These are phyloP conservation scores for Termitomyces eurrhizus DNA, from an alignment of 768 basidiomycete species.

Conservation along the genomic window DNA sequence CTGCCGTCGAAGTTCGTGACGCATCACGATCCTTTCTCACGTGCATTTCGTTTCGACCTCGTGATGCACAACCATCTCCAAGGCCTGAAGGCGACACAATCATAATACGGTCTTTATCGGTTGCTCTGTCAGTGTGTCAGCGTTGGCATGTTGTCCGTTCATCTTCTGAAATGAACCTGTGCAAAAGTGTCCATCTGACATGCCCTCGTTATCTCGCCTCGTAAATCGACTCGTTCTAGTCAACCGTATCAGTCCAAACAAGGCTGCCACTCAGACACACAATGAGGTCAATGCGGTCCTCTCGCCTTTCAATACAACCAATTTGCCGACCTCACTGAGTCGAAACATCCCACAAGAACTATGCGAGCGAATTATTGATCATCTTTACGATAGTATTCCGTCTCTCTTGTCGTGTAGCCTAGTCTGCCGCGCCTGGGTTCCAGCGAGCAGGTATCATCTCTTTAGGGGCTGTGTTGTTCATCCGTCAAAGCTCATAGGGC, in stretches of 20 bases:
- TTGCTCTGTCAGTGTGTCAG: neutral
- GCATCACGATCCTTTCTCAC: neutral
- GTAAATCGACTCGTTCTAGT: conserved; percentile 6
- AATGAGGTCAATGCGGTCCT: neutral
- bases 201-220: conserved; percentile 9
- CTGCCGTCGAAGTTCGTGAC: too few relatives aligned
- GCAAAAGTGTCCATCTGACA: neutral
- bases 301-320: neutral
- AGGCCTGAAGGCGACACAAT: neutral
- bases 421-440: conserved; percentile 23
- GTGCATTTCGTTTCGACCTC: neutral
- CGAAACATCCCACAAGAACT: conserved; percentile 16
- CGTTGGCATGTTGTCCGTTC: neutral
- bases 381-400: conserved; percentile 9
- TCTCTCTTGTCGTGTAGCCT: conserved; percentile 18
- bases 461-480: conserved; percentile 8
- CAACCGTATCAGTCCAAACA: neutral
- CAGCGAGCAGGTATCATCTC: conserved; percentile 15
- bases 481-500: conserved; percentile 3
- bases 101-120: neutral
- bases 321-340: conserved; percentile 5
- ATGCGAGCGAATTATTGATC: conserved; percentile 13
- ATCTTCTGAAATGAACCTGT: neutral
- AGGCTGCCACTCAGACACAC: neutral
- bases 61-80: neutral